phyloP scores from a whole-genome alignment of 176 grass and related monocot species.

The Bromus sterilis region DNA sequence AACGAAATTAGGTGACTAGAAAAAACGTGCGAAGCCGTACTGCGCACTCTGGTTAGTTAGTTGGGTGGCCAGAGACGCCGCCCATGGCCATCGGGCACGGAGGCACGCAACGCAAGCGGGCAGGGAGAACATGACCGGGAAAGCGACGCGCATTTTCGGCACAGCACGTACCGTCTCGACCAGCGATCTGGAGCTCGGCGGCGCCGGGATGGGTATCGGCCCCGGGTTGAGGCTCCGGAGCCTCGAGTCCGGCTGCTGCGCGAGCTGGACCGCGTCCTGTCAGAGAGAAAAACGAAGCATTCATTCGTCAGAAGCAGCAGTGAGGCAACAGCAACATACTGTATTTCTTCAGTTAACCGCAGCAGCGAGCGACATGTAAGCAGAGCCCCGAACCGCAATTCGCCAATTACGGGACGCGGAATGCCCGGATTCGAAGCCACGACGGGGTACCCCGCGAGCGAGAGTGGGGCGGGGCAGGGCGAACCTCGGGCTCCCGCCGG shows the following conservation, averaged over 20 bases:
- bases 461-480: not conserved
- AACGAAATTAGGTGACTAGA: not conserved
- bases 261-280: not conserved
- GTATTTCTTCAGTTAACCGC: not conserved
- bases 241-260: constrained; percentile 15
- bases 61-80: not conserved
- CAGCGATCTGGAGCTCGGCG: constrained; percentile 30
- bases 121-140: not conserved
- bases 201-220: constrained; percentile 31
- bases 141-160: not conserved
- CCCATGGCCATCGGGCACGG: not conserved
- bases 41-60: not conserved
- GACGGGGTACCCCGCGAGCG: not conserved
- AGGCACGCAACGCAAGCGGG: not conserved
- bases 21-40: not conserved
- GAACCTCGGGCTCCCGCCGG: not conserved
- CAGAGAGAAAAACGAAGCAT: not conserved
- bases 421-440: not conserved
- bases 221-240: constrained; percentile 31
- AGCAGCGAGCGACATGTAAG: not conserved
- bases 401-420: not conserved
- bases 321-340: not conserved
- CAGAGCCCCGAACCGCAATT: not conserved
- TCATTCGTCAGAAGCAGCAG: constrained; percentile 25
- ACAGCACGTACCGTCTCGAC: constrained; percentile 25